A percentile compares a stretch with the other conserved stretches of the same genome.
These are phyloP conservation scores for Phanerochaete carnosa DNA, from an alignment of 768 basidiomycete genomes.

Conservation along the genomic window DNA sequence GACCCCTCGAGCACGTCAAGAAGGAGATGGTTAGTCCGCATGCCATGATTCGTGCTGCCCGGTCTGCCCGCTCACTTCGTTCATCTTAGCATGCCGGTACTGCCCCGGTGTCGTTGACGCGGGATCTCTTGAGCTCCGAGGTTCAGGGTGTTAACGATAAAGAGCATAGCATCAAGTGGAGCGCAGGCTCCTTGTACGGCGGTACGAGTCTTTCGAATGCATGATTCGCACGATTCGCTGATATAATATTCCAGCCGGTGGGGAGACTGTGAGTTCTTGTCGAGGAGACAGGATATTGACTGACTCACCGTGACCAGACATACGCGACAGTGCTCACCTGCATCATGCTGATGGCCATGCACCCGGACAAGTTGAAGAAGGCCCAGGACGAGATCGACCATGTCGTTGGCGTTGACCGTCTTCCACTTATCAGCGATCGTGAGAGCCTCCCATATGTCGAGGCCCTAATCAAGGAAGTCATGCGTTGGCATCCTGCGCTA, in stretches of 20 bases:
- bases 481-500: background rate
- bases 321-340: conserved; percentile 12
- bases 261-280: background rate
- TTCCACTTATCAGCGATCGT: background rate
- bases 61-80: background rate
- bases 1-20: conserved; percentile 20
- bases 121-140: conserved; percentile 5
- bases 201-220: background rate
- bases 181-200: conserved; percentile 1
- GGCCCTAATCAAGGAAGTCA: background rate
- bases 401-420: background rate
- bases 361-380: background rate
- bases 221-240: background rate
- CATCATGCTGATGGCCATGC: background rate
- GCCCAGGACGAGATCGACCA: background rate
- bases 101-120: conserved; percentile 14
- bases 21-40: conserved; percentile 16
- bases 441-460: background rate
- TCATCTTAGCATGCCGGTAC: conserved; percentile 8
- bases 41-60: too few species aligned
- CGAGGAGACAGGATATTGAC: background rate
- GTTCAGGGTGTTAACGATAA: background rate
- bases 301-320: conserved; percentile 12
- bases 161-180: conserved; percentile 5
- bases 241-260: conserved; percentile 1